phyloP scores from a whole-genome alignment of 1,139 yeast species.

The Candida sp. region DNA sequence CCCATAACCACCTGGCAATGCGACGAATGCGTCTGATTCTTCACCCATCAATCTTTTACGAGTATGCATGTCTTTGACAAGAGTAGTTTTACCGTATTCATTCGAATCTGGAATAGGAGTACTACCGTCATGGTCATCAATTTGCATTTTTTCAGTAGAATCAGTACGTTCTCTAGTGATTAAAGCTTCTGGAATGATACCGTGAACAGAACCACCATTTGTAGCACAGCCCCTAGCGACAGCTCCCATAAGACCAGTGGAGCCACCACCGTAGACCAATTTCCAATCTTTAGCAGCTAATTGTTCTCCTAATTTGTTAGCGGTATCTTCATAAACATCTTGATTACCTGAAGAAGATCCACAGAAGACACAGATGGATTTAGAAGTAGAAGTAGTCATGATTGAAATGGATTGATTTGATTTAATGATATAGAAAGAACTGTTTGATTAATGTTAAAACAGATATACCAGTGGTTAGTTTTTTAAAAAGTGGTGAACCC shows the following conservation, averaged over 20 bases:
- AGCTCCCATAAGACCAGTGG: slow-evolving; percentile 84
- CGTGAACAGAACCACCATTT: slow-evolving; percentile 74
- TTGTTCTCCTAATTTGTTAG: slow-evolving; percentile 55
- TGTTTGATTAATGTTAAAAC: background rate
- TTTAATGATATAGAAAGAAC: background rate
- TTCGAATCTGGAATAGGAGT: slow-evolving; percentile 63
- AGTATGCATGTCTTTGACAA: slow-evolving; percentile 89
- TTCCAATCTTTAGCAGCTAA: slow-evolving; percentile 67
- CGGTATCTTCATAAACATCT: slow-evolving; percentile 48
- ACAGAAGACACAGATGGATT: slow-evolving; percentile 77
- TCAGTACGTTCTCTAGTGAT: slow-evolving; percentile 68
- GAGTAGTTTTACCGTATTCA: slow-evolving; percentile 72
- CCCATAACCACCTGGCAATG: slow-evolving; percentile 92
- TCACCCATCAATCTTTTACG: slow-evolving; percentile 84
- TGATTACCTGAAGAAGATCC: slow-evolving; percentile 76
- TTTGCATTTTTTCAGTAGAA: slow-evolving; percentile 38
- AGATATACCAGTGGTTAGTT: background rate
- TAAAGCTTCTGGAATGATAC: slow-evolving; percentile 81
- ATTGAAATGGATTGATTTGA: background rate
- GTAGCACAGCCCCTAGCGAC: slow-evolving; percentile 72
- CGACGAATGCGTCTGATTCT: slow-evolving; percentile 84
- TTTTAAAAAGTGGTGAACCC: too few relatives aligned
- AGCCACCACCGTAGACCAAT: slow-evolving; percentile 89
- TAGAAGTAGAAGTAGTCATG: slow-evolving; percentile 11
- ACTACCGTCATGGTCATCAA: slow-evolving; percentile 52